A percentile compares a stretch with the other conserved stretches of the same genome.
These are phyloP conservation scores for Powellomyces hirtus DNA, from an alignment of 192 early-diverging fungal species.

Conservation along the genomic window DNA sequence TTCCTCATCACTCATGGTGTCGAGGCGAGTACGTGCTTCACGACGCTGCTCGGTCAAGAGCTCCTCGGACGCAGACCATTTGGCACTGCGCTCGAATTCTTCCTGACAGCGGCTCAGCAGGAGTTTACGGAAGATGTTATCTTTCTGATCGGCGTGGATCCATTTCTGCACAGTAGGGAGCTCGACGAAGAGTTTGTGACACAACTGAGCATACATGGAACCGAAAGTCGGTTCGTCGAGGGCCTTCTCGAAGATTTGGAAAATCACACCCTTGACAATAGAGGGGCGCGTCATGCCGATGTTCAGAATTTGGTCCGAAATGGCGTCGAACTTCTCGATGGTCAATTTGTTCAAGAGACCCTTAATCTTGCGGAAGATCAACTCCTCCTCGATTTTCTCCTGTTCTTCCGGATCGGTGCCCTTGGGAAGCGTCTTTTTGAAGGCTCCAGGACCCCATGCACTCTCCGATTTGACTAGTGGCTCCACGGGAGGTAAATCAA, in stretches of 20 bases:
- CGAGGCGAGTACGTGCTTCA: constrained; percentile 36
- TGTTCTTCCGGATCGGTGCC: constrained; percentile 28
- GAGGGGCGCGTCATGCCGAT: constrained; percentile 69
- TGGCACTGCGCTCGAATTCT: constrained; percentile 90
- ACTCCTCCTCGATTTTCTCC: constrained; percentile 12
- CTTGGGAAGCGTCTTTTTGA: constrained; percentile 17
- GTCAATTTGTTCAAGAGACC: constrained; percentile 96
- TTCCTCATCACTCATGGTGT: constrained; percentile 67
- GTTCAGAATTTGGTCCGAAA: constrained; percentile 79
- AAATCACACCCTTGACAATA: constrained; percentile 79
- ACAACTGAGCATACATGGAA: constrained; percentile 85
- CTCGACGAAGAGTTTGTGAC: constrained; percentile 62
- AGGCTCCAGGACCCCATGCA: constrained; percentile 70
- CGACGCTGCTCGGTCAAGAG: constrained; percentile 28
- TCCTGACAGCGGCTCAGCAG: constrained; percentile 92
- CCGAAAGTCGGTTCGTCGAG: constrained; percentile 92
- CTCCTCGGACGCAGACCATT: constrained; percentile 55
- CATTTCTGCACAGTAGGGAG: constrained; percentile 52
- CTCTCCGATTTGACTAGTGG: constrained; percentile 21
- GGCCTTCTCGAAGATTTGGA: constrained; percentile 91
- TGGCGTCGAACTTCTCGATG: constrained; percentile 86
- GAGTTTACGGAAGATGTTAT: constrained; percentile 85
- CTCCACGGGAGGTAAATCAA: constrained; percentile 21
- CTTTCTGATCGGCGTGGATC: constrained; percentile 66
- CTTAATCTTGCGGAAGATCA: constrained; percentile 68